Base-by-base conservation (phyloP, 495 filamentous ascomycete genomes). In the Penicillium angulare region DNA sequence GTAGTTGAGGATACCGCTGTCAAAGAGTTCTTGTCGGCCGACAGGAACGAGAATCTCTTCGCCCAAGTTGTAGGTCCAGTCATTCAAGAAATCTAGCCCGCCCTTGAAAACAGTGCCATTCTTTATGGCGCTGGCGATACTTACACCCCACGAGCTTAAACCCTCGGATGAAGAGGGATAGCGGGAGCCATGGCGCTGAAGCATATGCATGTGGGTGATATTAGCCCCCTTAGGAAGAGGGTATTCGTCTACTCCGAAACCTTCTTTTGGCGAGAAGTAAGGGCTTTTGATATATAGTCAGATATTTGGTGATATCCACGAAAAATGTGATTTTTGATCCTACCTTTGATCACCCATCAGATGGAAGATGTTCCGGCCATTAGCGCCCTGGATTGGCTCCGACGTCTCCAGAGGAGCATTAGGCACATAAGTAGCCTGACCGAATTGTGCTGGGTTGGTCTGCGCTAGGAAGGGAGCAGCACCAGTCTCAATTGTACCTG, bases 401-500 rank as follows among this genome's bases (percentile, higher is more conserved):
- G 69, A 67, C 7, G 80, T 85, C 60, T 83, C 80, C 34, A 86
- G 67, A 38, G 82, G 82, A 18, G 65, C 61, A 52, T 81, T 82
- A 10, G 80, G 79, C 17, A 76, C 71, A 53, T 73, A 83, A 12
- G 63, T 70, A 3, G 76, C 66, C 31, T 69, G 56, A 9, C 69
- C 66, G 44, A 82, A 83, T 3, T 76, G 75, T 3, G 74, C 76
- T 4, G 65, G 66, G 50, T 80, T 79, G 17, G 69, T 83, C 63
- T 80, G 71, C 3, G 80, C 83, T 8, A 85, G 59, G 56, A 82
- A 83, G 1, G 81, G 73, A 2, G 77, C 67, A 29, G 58, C 59
- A 5, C 83, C 81, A 3, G 83, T 84, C n/a, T 74, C 71, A 0
- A 80, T 85, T 12, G 79, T 77, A 8, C 82, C 82, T 60, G 59